These are phyloP conservation scores for Breynia disticha DNA, from an alignment of 441 rosid species.

Conservation along the genomic window DNA sequence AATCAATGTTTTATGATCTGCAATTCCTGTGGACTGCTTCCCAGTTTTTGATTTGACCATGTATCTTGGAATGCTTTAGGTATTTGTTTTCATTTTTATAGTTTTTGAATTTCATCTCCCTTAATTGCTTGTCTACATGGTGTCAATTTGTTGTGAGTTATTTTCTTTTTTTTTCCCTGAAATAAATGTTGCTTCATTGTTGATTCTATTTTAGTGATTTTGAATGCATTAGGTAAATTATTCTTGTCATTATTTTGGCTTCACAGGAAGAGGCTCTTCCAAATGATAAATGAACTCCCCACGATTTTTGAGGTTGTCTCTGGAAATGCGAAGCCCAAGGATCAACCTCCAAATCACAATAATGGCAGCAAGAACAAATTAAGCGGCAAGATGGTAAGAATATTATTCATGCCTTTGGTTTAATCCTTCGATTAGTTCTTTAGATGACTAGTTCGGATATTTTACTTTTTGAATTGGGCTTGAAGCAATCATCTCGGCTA, in stretches of 20 bases:
- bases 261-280: conserved; percentile 88
- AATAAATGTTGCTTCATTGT: too few relatives aligned
- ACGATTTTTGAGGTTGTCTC: conserved; percentile 79
- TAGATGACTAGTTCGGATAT: neutral
- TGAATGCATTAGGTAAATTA: neutral
- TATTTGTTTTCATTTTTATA: too few relatives aligned
- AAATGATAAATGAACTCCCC: conserved; percentile 80
- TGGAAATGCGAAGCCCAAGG: conserved; percentile 61
- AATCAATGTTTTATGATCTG: too few relatives aligned
- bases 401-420: neutral
- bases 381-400: conserved; percentile 51
- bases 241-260: conserved; percentile 13
- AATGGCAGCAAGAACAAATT: conserved; percentile 60
- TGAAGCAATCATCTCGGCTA: conserved; percentile 45
- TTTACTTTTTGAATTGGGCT: conserved; percentile 12
- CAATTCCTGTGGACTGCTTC: too few relatives aligned
- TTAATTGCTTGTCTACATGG: too few relatives aligned
- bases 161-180: too few relatives aligned
- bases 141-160: too few relatives aligned
- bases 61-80: too few relatives aligned
- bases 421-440: neutral
- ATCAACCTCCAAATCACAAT: conserved; percentile 48
- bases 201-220: too few relatives aligned
- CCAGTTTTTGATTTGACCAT: too few relatives aligned
- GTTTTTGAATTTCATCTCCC: too few relatives aligned